These are phyloP conservation scores for Neonectria punicea DNA, from an alignment of 2,329 filamentous ascomycete genomes.

Conservation along the genomic window DNA sequence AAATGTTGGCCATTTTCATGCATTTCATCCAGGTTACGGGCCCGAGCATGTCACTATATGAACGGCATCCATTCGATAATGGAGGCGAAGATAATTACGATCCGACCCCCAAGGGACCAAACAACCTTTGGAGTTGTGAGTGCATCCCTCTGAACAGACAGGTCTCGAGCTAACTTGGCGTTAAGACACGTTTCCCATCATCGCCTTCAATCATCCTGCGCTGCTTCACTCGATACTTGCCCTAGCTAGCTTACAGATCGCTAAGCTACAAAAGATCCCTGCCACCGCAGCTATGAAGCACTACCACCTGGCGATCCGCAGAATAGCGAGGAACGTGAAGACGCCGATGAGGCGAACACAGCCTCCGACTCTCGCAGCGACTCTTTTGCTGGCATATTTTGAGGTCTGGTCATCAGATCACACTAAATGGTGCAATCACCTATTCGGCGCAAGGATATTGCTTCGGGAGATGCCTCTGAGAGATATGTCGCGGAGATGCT, in stretches of 20 bases:
- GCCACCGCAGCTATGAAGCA: slow-evolving; percentile 88
- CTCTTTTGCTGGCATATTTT: slow-evolving; percentile 87
- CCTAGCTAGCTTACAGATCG: slow-evolving; percentile 86
- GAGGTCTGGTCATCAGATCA: slow-evolving; percentile 96
- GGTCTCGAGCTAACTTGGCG: slow-evolving; percentile 35
- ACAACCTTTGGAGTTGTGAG: slow-evolving; percentile 73
- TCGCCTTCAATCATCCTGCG: slow-evolving; percentile 85
- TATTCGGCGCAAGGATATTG: slow-evolving; percentile 84
- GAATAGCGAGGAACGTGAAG: slow-evolving; percentile 80
- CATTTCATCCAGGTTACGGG: slow-evolving; percentile 93
- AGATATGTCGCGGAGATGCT: slow-evolving; percentile 76
- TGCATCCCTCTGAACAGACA: slow-evolving; percentile 17
- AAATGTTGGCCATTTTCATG: slow-evolving; percentile 85
- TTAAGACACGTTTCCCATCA: slow-evolving; percentile 80
- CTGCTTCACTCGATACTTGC: slow-evolving; percentile 92
- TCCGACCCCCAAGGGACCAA: slow-evolving; percentile 70
- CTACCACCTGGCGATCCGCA: slow-evolving; percentile 85
- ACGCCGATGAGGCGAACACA: slow-evolving; percentile 75
- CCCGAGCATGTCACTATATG: slow-evolving; percentile 86
- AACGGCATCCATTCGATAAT: slow-evolving; percentile 81
- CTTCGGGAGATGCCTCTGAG: slow-evolving; percentile 84
- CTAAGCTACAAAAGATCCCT: slow-evolving; percentile 79
- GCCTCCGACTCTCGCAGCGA: slow-evolving; percentile 86
- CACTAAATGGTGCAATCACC: slow-evolving; percentile 93
- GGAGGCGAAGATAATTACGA: slow-evolving; percentile 66